A percentile compares a stretch with the other conserved stretches of the same genome.
Evolutionary conservation across 192 early-diverging fungal species (phyloP).

Genomic region (Podila epicladia): DNA sequence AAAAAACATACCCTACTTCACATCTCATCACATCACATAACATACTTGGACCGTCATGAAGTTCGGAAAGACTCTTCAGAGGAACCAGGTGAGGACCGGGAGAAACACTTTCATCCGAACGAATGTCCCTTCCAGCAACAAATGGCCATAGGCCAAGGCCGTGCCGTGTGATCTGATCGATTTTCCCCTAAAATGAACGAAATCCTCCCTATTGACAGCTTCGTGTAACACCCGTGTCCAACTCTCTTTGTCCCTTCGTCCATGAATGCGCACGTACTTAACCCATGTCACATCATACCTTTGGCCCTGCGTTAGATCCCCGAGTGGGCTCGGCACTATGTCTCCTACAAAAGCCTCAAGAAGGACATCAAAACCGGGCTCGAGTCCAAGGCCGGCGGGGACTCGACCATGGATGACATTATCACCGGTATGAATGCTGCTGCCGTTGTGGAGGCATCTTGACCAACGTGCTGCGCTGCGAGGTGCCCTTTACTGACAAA

Average conservation of each 20-base stretch:
- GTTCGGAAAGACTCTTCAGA: constrained; percentile 61
- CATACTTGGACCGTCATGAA: constrained; percentile 50
- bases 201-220: not conserved
- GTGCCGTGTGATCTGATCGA: not conserved
- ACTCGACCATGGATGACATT: constrained; percentile 40
- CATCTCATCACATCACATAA: not conserved
- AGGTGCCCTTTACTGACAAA: not conserved
- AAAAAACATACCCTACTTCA: not conserved
- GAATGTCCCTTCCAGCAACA: not conserved
- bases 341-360: constrained; percentile 80
- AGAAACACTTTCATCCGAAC: not conserved
- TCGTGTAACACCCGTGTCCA: not conserved
- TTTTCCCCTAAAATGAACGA: too few species aligned
- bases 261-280: too few species aligned
- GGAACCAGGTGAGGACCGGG: constrained; percentile 50
- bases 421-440: constrained; percentile 37
- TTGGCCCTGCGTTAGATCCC: constrained; percentile 47
- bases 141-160: not conserved
- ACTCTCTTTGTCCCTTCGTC: not conserved
- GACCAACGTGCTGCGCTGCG: not conserved
- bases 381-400: constrained; percentile 22
- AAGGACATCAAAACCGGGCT: constrained; percentile 72
- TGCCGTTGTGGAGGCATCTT: not conserved
- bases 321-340: constrained; percentile 64
- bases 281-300: not conserved